A percentile compares a stretch with the other conserved stretches of the same genome.
These are phyloP conservation scores for Dentipellis sp. DNA, from an alignment of 768 basidiomycete genomes.

Conservation along the genomic window DNA sequence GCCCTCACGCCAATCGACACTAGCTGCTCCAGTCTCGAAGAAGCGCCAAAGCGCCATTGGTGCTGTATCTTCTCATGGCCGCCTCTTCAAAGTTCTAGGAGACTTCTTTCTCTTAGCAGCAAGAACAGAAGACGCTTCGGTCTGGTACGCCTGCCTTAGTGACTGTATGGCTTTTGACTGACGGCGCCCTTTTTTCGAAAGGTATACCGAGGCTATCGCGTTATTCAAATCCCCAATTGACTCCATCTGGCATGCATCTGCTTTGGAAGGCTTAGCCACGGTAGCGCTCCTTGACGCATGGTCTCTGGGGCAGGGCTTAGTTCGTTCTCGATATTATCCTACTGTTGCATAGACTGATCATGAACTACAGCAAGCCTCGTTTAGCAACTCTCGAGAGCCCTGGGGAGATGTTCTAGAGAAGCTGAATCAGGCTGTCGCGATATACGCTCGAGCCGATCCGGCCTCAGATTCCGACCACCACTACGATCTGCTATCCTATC, in stretches of 20 bases:
- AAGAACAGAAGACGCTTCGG: slow-evolving; percentile 69
- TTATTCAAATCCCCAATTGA: slow-evolving; percentile 72
- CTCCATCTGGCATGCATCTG: slow-evolving; percentile 81
- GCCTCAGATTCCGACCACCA: slow-evolving; percentile 38
- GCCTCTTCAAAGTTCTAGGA: slow-evolving; percentile 80
- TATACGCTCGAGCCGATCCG: slow-evolving; percentile 54
- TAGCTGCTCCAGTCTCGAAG: slow-evolving; percentile 35
- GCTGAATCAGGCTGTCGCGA: slow-evolving; percentile 41
- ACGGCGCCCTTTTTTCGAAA: slow-evolving; percentile 23
- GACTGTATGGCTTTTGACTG: slow-evolving; percentile 4
- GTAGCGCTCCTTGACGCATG: slow-evolving; percentile 77
- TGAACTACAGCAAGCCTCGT: slow-evolving; percentile 8
- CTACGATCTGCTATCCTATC: slow-evolving; percentile 52
- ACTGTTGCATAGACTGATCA: background rate
- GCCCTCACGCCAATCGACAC: slow-evolving; percentile 40
- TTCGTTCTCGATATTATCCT: slow-evolving; percentile 29
- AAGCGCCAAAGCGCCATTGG: slow-evolving; percentile 59
- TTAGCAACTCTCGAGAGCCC: slow-evolving; percentile 39
- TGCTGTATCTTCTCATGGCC: slow-evolving; percentile 69
- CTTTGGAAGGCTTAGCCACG: slow-evolving; percentile 79
- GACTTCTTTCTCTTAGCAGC: slow-evolving; percentile 87
- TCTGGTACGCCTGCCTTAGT: slow-evolving; percentile 47
- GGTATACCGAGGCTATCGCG: slow-evolving; percentile 80
- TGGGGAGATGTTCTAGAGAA: slow-evolving; percentile 74
- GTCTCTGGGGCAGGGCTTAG: slow-evolving; percentile 64